Base-by-base conservation (phyloP, 495 filamentous ascomycete species). In the Hypoxylon perforatum region DNA sequence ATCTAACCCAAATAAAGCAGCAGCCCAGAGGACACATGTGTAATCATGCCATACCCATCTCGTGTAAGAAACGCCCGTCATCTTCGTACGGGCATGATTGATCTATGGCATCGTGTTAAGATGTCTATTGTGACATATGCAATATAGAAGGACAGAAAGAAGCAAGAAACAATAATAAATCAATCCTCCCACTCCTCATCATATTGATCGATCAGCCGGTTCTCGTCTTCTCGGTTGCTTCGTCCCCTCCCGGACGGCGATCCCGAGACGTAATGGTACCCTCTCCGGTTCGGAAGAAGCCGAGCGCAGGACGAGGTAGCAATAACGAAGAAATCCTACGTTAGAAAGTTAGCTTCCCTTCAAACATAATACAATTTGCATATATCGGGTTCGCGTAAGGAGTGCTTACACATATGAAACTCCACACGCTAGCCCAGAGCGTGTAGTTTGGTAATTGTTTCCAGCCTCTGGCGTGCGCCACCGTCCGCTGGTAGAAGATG, bases 401-500 rank as follows among this genome's bases (percentile, higher is more conserved):
- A 48, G 45, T 44, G 70, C 88, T 85, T 86, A 97, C 95, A 84
- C 82, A 89, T 59, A 97, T 69, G 69, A 96, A 95, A 52, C 88
- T 87, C 64, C 91, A 84, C 39, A 97, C 90, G n/a, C 92, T 89
- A 25, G 91, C 88, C 96, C 96, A 99, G 50, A 97, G 82, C 61
- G 84, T 87, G 80, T 94, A 97, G 77, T 99, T 97, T 14, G 96
- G 96, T 59, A 97, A 82, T 73, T 98, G 96, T 64, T 91, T 86
- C 96, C 94, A 99, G 23, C 96, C 96, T 30, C 96, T 84, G 55
- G 96, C 93, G 74, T 98, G 92, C 80, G 93, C 91, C 57, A 99
- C 96, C 10, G 91, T 96, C 46, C 96, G 87, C 73, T 97, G 93
- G 78, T 98, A 99, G 36, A 96, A 91, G 71, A 95, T 91, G 68